Evolutionary conservation across 495 filamentous ascomycete species (phyloP).

Genomic region (Hyaloscypha finlandica): DNA sequence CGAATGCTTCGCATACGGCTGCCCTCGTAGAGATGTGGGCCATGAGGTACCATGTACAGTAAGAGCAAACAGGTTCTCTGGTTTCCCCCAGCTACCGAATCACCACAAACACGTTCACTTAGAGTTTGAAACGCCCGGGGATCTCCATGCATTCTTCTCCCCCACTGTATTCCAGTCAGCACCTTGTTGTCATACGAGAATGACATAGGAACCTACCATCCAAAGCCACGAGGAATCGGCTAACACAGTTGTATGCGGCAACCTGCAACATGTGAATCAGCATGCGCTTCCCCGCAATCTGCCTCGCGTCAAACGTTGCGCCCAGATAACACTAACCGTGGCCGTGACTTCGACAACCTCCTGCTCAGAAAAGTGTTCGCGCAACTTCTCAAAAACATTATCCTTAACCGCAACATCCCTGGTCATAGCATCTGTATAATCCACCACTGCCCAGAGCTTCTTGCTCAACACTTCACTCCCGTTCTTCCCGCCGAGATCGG

Average conservation of each 20-base stretch:
- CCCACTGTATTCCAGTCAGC: conserved; percentile 41
- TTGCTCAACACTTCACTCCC: conserved; percentile 42
- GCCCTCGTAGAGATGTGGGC: background rate
- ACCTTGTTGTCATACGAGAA: background rate
- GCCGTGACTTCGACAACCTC: conserved; percentile 79
- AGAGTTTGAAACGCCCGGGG: background rate
- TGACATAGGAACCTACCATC: conserved; percentile 57
- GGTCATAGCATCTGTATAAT: conserved; percentile 78
- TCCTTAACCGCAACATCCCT: conserved; percentile 62
- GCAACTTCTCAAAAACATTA: conserved; percentile 61
- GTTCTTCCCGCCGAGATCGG: conserved; percentile 3
- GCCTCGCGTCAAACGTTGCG: background rate
- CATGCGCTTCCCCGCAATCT: background rate
- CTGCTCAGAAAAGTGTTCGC: conserved; percentile 58
- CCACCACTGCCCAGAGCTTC: conserved; percentile 64
- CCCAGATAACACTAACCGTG: conserved; percentile 49
- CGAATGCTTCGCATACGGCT: background rate
- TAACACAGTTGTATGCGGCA: conserved; percentile 87
- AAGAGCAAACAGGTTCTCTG: background rate
- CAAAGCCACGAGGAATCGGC: conserved; percentile 79
- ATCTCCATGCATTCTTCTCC: conserved; percentile 41
- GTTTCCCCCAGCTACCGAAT: background rate
- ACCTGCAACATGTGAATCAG: conserved; percentile 37
- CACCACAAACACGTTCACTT: background rate
- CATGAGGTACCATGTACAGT: conserved; percentile 7